Evolutionary conservation across 345 rosid genomes (phyloP), one percentile per base, ranked within the genome.

Genomic region (Odontarrhena argentea): DNA sequence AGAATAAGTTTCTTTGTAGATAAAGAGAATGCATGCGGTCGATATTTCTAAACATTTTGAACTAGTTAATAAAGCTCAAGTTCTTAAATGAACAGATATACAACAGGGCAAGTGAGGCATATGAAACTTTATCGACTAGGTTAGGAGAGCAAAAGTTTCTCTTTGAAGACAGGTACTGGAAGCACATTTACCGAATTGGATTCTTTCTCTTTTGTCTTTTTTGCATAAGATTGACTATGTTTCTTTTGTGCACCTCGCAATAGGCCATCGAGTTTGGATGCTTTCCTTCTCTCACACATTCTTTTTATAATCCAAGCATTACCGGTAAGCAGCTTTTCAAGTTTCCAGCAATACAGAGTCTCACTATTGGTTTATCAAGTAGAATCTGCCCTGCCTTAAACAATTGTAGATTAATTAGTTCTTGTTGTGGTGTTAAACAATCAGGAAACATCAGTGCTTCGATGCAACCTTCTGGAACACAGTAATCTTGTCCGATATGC

Each of bases 201-300:
- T 54, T 47, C n/a, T 68, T 30, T 49, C 25, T 40, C 60, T 34
- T 57, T 3, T 2, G 13, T 32, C 46, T 47, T 68, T 8, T 9
- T 3, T 26, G 7, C 36, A 10, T 6, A 63, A 40, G 59, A 34
- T 47, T 59, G 60, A 14, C 35, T 22, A 55, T 63, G 48, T 52
- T 71, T 45, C 8, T 47, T 25, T 37, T 26, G 9, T 60, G 46
- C 52, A 37, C 12, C 46, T 55, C 9, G 15, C 28, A 11, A 77
- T 81, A 91, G 99, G 77, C 96, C 96, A 44, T 83, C 99, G 43
- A 88, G 92, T 77, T 77, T 94, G 84, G 99, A 94, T 81, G 91
- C 99, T 14, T 11, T 72, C 65, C 73, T 91, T 57, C 81, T 86
- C 42, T 86, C 79, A 41, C 96, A 94, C 77, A 81, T 83, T 1